Percentiles rank a stretch among this genome's conserved stretches.
phyloP scores from a whole-genome alignment of 345 rosid species.

The Nasturtium officinale region DNA sequence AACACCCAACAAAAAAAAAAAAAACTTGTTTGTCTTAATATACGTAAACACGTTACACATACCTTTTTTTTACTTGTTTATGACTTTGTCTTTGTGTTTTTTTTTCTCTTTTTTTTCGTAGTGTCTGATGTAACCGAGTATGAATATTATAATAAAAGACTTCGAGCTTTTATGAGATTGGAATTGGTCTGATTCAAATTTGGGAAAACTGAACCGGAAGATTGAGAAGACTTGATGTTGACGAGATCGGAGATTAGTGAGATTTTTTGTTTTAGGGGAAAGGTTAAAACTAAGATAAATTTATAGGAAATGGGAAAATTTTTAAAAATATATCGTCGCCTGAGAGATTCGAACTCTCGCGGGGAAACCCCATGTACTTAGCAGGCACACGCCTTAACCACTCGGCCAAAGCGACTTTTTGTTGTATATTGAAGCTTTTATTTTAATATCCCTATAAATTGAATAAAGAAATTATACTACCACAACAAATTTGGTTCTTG shows the following conservation, averaged over 20 bases:
- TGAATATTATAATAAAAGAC: background rate
- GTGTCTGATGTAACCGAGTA: background rate
- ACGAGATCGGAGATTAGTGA: background rate
- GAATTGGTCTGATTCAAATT: slow-evolving; percentile 27
- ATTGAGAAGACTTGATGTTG: background rate
- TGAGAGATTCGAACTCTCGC: slow-evolving; percentile 84
- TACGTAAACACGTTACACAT: too few species aligned
- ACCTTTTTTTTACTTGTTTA: too few species aligned
- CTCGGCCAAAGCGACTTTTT: slow-evolving; percentile 50
- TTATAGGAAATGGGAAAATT: background rate
- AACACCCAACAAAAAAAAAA: too few species aligned
- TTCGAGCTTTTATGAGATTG: background rate
- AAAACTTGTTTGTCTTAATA: background rate
- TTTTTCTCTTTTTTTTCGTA: background rate
- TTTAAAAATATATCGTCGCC: slow-evolving; percentile 49
- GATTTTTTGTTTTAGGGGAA: background rate
- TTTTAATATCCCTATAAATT: too few species aligned
- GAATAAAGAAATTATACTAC: too few species aligned
- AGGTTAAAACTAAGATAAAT: background rate
- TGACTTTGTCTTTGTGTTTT: background rate
- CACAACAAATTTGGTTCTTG: too few species aligned
- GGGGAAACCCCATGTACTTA: slow-evolving; percentile 72
- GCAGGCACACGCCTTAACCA: slow-evolving; percentile 78
- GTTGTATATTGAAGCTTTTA: too few species aligned
- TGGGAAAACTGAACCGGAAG: background rate